Evolutionary conservation across 805 yeast genomes (phyloP).

Genomic region (Ogataea nonfermentans): DNA sequence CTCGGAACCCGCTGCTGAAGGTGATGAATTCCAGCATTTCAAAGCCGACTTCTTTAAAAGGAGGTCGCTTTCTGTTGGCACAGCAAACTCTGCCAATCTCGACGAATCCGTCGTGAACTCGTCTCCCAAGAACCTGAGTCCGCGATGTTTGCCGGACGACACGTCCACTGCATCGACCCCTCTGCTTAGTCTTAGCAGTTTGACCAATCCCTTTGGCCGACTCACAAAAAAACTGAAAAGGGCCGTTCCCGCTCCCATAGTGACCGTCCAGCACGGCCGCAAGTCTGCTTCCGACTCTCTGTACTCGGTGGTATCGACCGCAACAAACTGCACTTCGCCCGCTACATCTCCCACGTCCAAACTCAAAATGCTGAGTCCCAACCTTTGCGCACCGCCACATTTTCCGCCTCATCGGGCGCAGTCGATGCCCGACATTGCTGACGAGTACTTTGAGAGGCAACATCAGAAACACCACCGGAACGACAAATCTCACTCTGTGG

Average conservation of each 20-base stretch:
- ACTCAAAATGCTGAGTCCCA: conserved; percentile 8
- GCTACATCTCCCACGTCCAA: conserved; percentile 13
- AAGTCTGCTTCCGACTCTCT: conserved; percentile 8
- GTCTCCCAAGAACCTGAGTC: conserved; percentile 11
- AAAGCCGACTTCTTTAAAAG: conserved; percentile 21
- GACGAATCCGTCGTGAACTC: conserved; percentile 9
- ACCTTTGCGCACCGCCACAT: conserved; percentile 4
- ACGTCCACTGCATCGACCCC: conserved; percentile 7
- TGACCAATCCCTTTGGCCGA: conserved; percentile 16
- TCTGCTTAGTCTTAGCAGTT: conserved; percentile 7
- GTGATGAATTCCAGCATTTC: conserved; percentile 18
- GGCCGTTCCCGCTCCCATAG: conserved; percentile 12
- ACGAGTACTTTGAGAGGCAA: conserved; percentile 27
- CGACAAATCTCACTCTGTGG: conserved; percentile 2
- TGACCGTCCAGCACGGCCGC: conserved; percentile 6
- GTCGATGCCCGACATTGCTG: conserved; percentile 25
- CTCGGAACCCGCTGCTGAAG: conserved; percentile 1
- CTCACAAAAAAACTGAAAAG: conserved; percentile 15
- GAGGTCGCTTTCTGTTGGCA: conserved; percentile 17
- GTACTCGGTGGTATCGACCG: conserved; percentile 10
- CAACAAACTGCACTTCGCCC: conserved; percentile 6
- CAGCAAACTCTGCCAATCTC: conserved; percentile 3
- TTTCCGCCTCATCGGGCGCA: conserved; percentile 12
- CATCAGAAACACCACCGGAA: conserved; percentile 7
- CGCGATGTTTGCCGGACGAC: conserved; percentile 10